Conservation (phyloP, 1,284 basidiomycete genomes). For the Tranzscheliella williamsii region DNA sequence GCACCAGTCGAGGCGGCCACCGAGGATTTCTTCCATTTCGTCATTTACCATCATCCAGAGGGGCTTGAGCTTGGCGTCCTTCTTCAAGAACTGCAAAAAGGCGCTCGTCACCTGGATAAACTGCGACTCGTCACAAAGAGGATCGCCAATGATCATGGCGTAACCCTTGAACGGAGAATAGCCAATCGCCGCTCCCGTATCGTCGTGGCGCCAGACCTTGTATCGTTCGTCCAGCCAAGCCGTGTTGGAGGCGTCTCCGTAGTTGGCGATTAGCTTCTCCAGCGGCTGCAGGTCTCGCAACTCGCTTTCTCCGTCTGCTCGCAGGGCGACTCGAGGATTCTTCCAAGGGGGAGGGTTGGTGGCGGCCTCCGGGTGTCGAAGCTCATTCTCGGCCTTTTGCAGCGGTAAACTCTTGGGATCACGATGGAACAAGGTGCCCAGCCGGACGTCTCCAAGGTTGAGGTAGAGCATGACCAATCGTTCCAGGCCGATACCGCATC, state of each 20-base stretch:
- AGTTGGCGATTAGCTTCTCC: constrained; percentile 66
- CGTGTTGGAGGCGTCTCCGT: constrained; percentile 68
- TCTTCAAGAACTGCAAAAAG: constrained; percentile 62
- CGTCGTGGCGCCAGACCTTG: constrained; percentile 65
- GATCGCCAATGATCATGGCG: constrained; percentile 66
- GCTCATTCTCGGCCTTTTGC: constrained; percentile 24
- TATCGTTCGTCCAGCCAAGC: constrained; percentile 68
- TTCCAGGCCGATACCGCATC: constrained; percentile 59
- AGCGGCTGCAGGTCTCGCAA: constrained; percentile 54
- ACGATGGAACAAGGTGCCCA: constrained; percentile 57
- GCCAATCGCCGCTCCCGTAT: constrained; percentile 66
- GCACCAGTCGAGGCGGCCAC: constrained; percentile 65
- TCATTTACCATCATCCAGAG: constrained; percentile 67
- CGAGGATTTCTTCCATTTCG: constrained; percentile 65
- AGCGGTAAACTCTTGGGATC: constrained; percentile 54
- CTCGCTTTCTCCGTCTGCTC: constrained; percentile 25
- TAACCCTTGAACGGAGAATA: constrained; percentile 63
- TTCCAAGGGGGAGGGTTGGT: constrained; percentile 53
- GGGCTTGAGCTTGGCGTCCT: constrained; percentile 64
- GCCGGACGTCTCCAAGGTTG: constrained; percentile 56
- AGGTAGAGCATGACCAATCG: constrained; percentile 59
- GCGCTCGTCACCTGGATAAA: constrained; percentile 63
- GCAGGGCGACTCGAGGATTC: constrained; percentile 13
- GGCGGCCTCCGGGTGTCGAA: constrained; percentile 55
- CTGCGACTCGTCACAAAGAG: constrained; percentile 65